Percentiles rank a stretch among this genome's conserved stretches.
Conservation (phyloP, 768 basidiomycete genomes). For the Flagelloscypha sp. region DNA sequence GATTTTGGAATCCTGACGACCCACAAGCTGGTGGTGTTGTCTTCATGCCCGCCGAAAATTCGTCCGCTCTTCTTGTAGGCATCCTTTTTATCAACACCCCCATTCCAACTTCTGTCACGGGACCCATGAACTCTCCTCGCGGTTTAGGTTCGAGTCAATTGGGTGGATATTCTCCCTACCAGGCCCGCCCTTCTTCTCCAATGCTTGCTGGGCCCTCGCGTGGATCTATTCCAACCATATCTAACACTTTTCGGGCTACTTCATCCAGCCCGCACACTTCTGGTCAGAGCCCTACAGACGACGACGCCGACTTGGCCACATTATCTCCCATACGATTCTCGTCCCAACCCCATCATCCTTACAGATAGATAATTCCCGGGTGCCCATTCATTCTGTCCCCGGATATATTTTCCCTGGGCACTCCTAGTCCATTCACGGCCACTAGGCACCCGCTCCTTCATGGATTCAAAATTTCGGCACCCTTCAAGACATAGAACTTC, state of each 20-base stretch:
- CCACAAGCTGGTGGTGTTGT: constrained; percentile 44
- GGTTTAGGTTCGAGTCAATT: not conserved
- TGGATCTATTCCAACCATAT: not conserved
- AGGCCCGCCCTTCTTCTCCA: not conserved
- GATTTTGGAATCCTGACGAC: constrained; percentile 40
- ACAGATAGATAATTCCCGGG: too few species aligned
- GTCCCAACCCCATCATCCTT: not conserved
- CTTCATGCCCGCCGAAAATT: constrained; percentile 44
- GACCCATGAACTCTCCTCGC: not conserved
- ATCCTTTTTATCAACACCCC: constrained; percentile 37
- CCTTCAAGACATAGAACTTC: too few species aligned
- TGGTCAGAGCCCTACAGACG: not conserved
- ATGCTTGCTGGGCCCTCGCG: too few species aligned
- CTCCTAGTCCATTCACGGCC: not conserved
- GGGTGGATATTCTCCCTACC: not conserved
- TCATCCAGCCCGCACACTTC: not conserved
- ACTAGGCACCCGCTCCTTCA: not conserved
- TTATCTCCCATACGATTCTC: not conserved
- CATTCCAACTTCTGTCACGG: constrained; percentile 24
- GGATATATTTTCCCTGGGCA: too few species aligned
- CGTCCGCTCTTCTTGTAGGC: constrained; percentile 42
- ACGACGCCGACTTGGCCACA: not conserved
- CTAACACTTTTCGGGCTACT: not conserved
- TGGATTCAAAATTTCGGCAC: too few species aligned
- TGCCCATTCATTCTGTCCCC: too few species aligned